Evolutionary conservation across 768 basidiomycete species (phyloP), one percentile per base, ranked within the genome.

Genomic region (Sporobolomyces roseus): DNA sequence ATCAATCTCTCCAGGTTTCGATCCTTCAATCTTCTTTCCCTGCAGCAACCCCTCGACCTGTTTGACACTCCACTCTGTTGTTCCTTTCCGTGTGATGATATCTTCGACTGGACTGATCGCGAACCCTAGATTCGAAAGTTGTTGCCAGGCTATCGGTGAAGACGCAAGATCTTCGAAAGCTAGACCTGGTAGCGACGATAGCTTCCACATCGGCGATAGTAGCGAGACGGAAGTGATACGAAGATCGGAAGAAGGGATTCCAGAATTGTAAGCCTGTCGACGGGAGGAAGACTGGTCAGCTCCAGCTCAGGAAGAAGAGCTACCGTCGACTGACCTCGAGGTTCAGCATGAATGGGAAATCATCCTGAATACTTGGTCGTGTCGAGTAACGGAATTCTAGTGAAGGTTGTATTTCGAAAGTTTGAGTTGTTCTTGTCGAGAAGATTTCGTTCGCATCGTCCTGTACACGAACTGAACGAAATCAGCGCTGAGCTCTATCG

Each of bases 201-300:
- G 86, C 48, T 78, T 77, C 91, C 91, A 93, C 8, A 80, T 79
- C 1, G 89, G 84, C 72, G 90, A 91, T 56, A 90, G 70, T 32
- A 84, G 82, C 5, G 83, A 83, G 10, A 92, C 73, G 71, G 89
- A 86, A 5, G 81, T 81, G 23, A 93, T 70, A 21, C 77, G 74
- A 36, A 89, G 74, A 21, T 81, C 74, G 29, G 76, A 27, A 1
- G 71, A 46, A 29, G 67, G 64, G 21, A 73, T 27, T 14, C 67
- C 56, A 32, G 36, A 25, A 52, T 73, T 73, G 67, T 48, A 35
- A 5, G 55, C 53, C 66, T 72, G 35, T 29, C 25, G 19, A 52
- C 12, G n/a, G 6, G 23, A 45, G 23, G 13, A 17, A 9, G 33
- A 1, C 16, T 21, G 43, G 21, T 45, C 35, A 5, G 30, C 4